phyloP scores from a whole-genome alignment of 2,329 filamentous ascomycete species.

The Fusarium camptoceras region DNA sequence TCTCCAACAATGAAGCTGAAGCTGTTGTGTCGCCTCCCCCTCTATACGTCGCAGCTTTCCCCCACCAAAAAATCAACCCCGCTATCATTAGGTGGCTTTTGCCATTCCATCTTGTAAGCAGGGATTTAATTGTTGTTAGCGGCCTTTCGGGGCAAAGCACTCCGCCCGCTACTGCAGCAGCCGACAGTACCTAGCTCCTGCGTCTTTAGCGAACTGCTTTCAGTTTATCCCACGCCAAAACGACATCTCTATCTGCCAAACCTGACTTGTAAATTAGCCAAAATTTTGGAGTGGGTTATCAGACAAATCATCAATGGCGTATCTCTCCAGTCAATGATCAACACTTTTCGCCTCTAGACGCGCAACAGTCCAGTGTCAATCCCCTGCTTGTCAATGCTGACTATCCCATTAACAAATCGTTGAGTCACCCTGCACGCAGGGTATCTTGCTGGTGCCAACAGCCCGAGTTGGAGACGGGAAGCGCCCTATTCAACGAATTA shows the following conservation, averaged over 20 bases:
- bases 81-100: constrained; percentile 35
- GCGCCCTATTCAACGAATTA: constrained; percentile 30
- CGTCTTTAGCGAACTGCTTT: constrained; percentile 33
- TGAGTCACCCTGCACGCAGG: constrained; percentile 28
- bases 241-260: constrained; percentile 12
- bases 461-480: constrained; percentile 24
- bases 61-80: constrained; percentile 40
- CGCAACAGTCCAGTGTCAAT: constrained; percentile 9
- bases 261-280: constrained; percentile 26
- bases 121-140: constrained; percentile 30
- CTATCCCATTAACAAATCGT: constrained; percentile 27
- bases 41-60: constrained; percentile 36
- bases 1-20: constrained; percentile 1
- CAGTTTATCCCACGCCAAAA: constrained; percentile 23
- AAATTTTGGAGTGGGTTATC: constrained; percentile 9
- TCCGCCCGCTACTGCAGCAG: constrained; percentile 44
- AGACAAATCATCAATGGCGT: neutral
- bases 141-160: constrained; percentile 44
- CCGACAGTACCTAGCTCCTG: constrained; percentile 42
- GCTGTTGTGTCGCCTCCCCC: constrained; percentile 26
- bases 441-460: constrained; percentile 35
- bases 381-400: constrained; percentile 19
- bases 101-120: constrained; percentile 9
- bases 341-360: neutral
- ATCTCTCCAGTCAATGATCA: constrained; percentile 8